Base-by-base conservation (phyloP, 192 early-diverging fungal genomes). In the Linnemannia schmuckeri region DNA sequence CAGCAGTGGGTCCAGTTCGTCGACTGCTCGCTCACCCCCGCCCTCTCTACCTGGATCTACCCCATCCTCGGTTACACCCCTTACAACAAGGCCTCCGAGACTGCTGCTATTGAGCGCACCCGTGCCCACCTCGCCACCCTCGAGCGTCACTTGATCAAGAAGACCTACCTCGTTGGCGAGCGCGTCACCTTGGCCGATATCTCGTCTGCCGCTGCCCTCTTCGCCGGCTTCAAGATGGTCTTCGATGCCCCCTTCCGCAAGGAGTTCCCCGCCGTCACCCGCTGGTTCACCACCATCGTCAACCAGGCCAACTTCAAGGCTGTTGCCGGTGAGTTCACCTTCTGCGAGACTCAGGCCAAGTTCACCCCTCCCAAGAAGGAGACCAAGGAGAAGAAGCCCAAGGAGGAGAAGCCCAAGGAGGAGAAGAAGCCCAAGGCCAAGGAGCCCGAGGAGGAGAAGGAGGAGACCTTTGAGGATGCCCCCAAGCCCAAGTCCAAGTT, bases 91-190 rank as follows among this genome's bases (percentile, higher is more conserved):
- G 49, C 94, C 89, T 90, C 91, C 55, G 92, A 94, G 90, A 94
- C 93, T 88, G 91, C 93, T 79, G 93, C 95, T 42, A 94, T 94
- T 79, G 92, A 96, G 89, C 90, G 94, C 61, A 27, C 92, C 80
- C 89, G 92, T 90, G 89, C 90, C 61, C 89, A 94, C 74, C 88
- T 98, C 52, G 85, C 75, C 75, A 93, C 90, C 37, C 90, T 99
- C 46, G 94, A 99, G 93, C 92, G 93, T 55, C 90, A 97, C 84
- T 92, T 99, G 33, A 78, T 95, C 72, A 91, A 90, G 93, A 93
- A 94, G 90, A 99, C 98, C 86, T 99, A 94, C 95, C 91, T 99
- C 79, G 97, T 98, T 76, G 98, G 97, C 78, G 98, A 99, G 91
- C 91, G 91, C 82, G 88, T 99, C 83, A 98, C 98, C 81, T 88